Base-by-base conservation (phyloP, 2,329 filamentous ascomycete species). In the Colletotrichum caudatum region DNA sequence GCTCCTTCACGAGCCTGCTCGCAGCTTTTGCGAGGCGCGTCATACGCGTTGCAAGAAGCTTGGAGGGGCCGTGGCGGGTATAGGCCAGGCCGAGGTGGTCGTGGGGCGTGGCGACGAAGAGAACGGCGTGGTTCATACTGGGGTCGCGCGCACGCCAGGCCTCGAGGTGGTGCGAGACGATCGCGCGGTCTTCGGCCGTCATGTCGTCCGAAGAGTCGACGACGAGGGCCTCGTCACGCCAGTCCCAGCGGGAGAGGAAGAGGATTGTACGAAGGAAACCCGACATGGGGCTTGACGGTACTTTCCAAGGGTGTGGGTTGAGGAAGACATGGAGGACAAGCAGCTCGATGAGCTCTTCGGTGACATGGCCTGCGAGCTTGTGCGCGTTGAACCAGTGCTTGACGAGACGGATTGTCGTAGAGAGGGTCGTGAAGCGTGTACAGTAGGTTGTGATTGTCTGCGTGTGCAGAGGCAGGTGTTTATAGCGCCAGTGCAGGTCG, bases 321-420 rank as follows among this genome's bases (percentile, higher is more conserved):
- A 96, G 84, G 82, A 98, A 99, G 20, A 90, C 89, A 63, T 91
- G 91, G 3, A 93, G 87, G 16, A 91, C 93, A 60, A 98, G 83
- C 20, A 99, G 88, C 82, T 99, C 96, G 71, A 98, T 88, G 57
- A 97, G 84, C 79, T 97, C 94, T 44, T 94, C 90, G 39, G 88
- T 86, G 75, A 98, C 86, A 79, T 98, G 93, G 18, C 87, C 87
- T 5, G 89, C 85, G 11, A 99, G 89, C 75, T 97, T 91, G 80
- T 99, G 96, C 2, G 88, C 87, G 74, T 90, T 88, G 80, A 97
- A 96, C 96, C 96, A 99, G 77, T 91, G 89, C 83, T 98, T 98
- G 56, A 93, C 87, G 2, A 98, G 85, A 23, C 95, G 91, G 73
- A 98, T 93, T 0, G 94, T 92, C 2, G 92, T 89, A 0, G 94